A percentile compares a stretch with the other conserved stretches of the same genome.
phyloP scores from a whole-genome alignment of 495 filamentous ascomycete species.

The Aspergillus carlsbadensis region DNA sequence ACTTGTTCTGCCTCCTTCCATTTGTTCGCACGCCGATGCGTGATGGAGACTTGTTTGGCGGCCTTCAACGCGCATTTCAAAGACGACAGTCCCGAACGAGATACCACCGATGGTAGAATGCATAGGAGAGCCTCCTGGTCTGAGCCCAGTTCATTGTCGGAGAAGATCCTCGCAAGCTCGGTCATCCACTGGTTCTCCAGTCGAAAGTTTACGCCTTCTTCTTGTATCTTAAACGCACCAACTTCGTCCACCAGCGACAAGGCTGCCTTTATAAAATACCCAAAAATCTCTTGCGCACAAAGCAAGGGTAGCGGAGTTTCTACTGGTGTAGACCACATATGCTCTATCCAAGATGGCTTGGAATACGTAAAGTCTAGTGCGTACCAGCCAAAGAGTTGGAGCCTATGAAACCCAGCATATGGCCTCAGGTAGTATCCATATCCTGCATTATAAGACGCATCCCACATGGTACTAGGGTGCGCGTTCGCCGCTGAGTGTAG shows the following conservation, averaged over 20 bases:
- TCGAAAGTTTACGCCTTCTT: background rate
- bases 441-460: background rate
- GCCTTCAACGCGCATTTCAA: background rate
- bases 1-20: background rate
- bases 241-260: no score
- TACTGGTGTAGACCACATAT: background rate
- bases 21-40: background rate
- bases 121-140: background rate
- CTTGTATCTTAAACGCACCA: background rate
- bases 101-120: background rate
- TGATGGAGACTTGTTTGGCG: background rate
- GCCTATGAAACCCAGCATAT: background rate
- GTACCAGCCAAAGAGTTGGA: background rate
- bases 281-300: no score
- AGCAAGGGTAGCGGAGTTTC: no score
- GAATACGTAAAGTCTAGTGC: background rate
- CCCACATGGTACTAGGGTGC: background rate
- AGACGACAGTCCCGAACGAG: background rate
- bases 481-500: no score
- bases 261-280: no score
- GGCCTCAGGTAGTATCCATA: background rate
- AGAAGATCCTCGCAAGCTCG: background rate
- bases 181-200: background rate
- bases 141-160: background rate
- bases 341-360: no score